A percentile compares a stretch with the other conserved stretches of the same genome.
Evolutionary conservation across 2,329 filamentous ascomycete genomes (phyloP).

Genomic region (Endocalyx cinctus): DNA sequence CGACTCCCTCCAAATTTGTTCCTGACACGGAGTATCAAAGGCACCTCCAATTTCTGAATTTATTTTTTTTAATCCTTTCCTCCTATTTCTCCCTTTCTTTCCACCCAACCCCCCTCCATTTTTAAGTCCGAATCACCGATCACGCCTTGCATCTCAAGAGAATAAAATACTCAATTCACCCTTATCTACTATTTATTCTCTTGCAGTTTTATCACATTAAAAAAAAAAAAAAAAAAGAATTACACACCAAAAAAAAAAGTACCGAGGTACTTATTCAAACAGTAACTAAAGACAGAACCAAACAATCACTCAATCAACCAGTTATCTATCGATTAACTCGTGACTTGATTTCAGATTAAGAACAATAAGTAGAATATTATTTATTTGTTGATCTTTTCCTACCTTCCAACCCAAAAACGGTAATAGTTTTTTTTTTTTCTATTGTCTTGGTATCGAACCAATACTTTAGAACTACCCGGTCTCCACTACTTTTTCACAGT

Average conservation of each 20-base stretch:
- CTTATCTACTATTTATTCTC: constrained; percentile 4
- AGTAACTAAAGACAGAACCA: no score
- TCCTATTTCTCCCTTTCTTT: constrained; percentile 31
- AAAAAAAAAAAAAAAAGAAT: constrained; percentile 10
- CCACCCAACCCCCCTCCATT: constrained; percentile 20
- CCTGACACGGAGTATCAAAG: constrained; percentile 23
- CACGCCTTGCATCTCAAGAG: constrained; percentile 16
- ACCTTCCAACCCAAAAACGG: no score
- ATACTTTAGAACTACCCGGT: no score
- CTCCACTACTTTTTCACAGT: no score
- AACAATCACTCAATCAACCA: no score
- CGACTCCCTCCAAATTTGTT: constrained; percentile 24
- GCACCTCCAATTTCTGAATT: constrained; percentile 29
- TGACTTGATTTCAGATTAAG: no score
- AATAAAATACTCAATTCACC: constrained; percentile 17
- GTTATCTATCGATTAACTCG: no score
- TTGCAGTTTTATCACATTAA: constrained; percentile 3
- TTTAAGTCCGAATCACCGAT: constrained; percentile 26
- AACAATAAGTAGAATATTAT: no score
- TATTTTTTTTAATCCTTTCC: constrained; percentile 30
- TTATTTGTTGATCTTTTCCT: no score
- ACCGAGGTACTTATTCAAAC: constrained; percentile 22
- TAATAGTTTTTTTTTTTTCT: no score
- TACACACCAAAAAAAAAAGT: constrained; percentile 15
- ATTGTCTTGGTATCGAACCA: no score